phyloP scores from a whole-genome alignment of 2,329 filamentous ascomycete species.

The Aspergillus aculeatinus region DNA sequence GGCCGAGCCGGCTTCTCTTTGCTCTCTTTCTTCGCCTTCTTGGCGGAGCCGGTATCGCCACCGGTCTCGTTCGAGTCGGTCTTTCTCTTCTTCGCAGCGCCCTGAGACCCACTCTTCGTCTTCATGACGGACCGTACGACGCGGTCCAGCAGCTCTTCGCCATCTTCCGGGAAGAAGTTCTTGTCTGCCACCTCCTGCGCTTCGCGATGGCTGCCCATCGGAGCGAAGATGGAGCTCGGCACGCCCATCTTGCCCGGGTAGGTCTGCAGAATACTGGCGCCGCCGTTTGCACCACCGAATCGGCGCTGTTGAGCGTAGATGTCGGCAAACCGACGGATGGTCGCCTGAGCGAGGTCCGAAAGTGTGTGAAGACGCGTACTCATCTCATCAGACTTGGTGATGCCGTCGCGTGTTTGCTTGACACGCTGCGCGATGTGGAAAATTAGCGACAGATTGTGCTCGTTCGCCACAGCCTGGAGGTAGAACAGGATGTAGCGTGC shows the following conservation, averaged over 20 bases:
- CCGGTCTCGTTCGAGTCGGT: constrained; percentile 33
- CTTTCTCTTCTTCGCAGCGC: constrained; percentile 43
- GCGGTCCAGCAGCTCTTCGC: constrained; percentile 74
- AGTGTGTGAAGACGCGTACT: constrained; percentile 70
- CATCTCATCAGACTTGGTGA: constrained; percentile 55
- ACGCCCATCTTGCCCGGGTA: constrained; percentile 79
- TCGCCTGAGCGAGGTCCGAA: constrained; percentile 79
- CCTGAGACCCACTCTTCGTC: constrained; percentile 47
- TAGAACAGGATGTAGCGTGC: constrained; percentile 90
- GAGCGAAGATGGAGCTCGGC: constrained; percentile 73
- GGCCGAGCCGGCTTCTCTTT: constrained; percentile 29
- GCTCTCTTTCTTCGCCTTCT: constrained; percentile 35
- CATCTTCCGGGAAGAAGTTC: constrained; percentile 74
- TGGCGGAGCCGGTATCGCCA: constrained; percentile 24
- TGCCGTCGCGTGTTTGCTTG: constrained; percentile 82
- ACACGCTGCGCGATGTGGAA: constrained; percentile 90
- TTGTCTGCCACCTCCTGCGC: constrained; percentile 85
- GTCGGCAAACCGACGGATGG: constrained; percentile 84
- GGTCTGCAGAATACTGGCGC: constrained; percentile 66
- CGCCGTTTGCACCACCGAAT: constrained; percentile 40
- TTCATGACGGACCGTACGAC: constrained; percentile 70
- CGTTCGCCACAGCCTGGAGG: constrained; percentile 74
- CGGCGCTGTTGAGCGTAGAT: constrained; percentile 69
- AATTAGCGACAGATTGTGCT: constrained; percentile 83
- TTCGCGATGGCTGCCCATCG: constrained; percentile 71